A percentile compares a stretch with the other conserved stretches of the same genome.
These are phyloP conservation scores for Linanthus parryae DNA, from an alignment of 148 eudicot genomes.

Conservation along the genomic window DNA sequence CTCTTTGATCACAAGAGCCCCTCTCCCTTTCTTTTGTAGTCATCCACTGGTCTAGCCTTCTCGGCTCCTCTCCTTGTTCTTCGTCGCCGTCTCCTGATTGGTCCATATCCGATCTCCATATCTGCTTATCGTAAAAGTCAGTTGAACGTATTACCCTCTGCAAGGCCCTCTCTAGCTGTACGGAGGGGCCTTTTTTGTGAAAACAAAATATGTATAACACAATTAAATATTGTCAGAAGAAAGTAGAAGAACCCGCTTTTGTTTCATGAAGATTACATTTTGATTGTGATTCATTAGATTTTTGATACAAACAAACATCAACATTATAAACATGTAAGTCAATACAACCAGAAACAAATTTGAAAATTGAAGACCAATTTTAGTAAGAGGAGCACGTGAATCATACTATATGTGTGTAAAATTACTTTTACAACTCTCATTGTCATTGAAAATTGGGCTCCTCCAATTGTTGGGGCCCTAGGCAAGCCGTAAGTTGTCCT, in stretches of 20 bases:
- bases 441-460: too few species aligned
- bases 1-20: conserved; percentile 40
- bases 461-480: neutral
- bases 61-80: conserved; percentile 18
- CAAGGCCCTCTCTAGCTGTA: too few species aligned
- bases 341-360: too few species aligned
- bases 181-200: neutral
- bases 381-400: neutral
- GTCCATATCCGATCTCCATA: conserved; percentile 33
- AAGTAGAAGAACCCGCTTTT: neutral
- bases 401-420: neutral
- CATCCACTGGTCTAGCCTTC: conserved; percentile 20
- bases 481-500: neutral
- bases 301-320: neutral
- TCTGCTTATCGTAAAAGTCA: conserved; percentile 21
- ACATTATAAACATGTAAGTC: too few species aligned
- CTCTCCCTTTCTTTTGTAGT: conserved; percentile 26
- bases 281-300: neutral
- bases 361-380: neutral
- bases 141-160: too few species aligned
- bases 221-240: neutral
- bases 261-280: too few species aligned
- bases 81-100: conserved; percentile 15
- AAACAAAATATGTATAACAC: neutral
- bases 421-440: neutral